A percentile compares a stretch with the other conserved stretches of the same genome.
Conservation (phyloP, 2,329 filamentous ascomycete genomes). For the Grosmannia serpens region DNA sequence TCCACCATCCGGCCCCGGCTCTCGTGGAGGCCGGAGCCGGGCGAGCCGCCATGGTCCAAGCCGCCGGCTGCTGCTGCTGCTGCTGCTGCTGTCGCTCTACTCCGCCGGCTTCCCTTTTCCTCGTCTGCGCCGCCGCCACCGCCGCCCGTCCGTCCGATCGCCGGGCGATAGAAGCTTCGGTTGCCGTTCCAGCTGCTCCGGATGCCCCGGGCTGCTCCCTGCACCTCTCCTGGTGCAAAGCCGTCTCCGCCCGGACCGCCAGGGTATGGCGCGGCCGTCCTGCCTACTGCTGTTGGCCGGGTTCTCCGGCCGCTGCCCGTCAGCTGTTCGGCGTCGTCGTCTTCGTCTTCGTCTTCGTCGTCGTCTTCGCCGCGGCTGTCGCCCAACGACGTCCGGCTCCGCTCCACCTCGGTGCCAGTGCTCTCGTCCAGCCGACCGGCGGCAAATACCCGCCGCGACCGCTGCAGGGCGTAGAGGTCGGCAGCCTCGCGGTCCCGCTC, state of each 20-base stretch:
- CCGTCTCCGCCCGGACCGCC: neutral
- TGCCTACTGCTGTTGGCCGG: slow-evolving; percentile 6
- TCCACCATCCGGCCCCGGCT: slow-evolving; percentile 68
- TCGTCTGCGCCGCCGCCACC: slow-evolving; percentile 11
- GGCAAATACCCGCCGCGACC: slow-evolving; percentile 79
- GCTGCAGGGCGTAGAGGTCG: slow-evolving; percentile 86
- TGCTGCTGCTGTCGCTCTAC: neutral
- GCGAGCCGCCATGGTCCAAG: slow-evolving; percentile 15
- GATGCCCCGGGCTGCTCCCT: slow-evolving; percentile 29
- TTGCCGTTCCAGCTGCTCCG: slow-evolving; percentile 54
- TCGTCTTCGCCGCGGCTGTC: slow-evolving; percentile 32
- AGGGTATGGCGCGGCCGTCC: neutral
- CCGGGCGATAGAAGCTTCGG: slow-evolving; percentile 26
- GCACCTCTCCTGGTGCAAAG: neutral
- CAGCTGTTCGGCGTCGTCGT: slow-evolving; percentile 21
- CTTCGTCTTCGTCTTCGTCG: neutral
- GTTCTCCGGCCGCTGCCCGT: slow-evolving; percentile 22
- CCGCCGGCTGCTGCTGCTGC: neutral
- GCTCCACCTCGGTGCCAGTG: slow-evolving; percentile 66
- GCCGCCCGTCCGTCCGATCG: neutral
- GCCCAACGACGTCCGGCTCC: slow-evolving; percentile 44
- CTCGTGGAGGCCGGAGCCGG: slow-evolving; percentile 12
- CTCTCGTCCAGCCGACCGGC: slow-evolving; percentile 76
- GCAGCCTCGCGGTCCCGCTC: slow-evolving; percentile 84
- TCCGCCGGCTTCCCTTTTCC: neutral